Percentiles rank a stretch among this genome's conserved stretches.
These are phyloP conservation scores for Melaleuca alternifolia DNA, from an alignment of 345 rosid genomes.

Conservation along the genomic window DNA sequence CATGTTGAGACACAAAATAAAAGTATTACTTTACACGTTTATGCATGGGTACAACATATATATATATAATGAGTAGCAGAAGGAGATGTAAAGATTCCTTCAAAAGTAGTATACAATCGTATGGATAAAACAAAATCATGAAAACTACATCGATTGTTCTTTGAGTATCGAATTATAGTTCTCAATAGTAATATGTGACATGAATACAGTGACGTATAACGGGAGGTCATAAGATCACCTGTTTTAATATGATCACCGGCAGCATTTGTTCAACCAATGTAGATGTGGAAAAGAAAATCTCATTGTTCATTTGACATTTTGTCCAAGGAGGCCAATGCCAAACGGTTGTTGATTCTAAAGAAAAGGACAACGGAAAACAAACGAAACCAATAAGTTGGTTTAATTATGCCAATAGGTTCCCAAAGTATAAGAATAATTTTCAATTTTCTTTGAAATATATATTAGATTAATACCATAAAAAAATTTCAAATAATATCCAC, in stretches of 20 bases:
- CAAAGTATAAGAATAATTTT: background rate
- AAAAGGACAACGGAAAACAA: background rate
- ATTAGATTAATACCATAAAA: too few relatives aligned
- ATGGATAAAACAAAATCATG: background rate
- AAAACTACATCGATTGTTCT: background rate
- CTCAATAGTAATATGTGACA: background rate
- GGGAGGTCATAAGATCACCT: background rate
- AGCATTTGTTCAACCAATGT: background rate
- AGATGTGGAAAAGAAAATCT: background rate
- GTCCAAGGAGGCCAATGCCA: background rate
- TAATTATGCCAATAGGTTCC: background rate
- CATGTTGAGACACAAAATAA: background rate
- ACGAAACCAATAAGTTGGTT: fast-evolving
- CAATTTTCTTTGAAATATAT: background rate
- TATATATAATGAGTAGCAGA: background rate
- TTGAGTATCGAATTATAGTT: background rate
- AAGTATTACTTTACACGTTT: background rate
- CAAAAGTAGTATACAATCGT: background rate
- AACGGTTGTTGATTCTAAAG: background rate
- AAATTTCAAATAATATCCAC: too few relatives aligned
- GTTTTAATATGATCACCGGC: background rate
- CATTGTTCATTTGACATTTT: background rate
- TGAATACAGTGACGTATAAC: background rate
- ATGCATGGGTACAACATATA: background rate
- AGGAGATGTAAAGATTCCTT: too few relatives aligned